Evolutionary conservation across 306 rosid genomes (phyloP).

Genomic region (Castanospermum australe): DNA sequence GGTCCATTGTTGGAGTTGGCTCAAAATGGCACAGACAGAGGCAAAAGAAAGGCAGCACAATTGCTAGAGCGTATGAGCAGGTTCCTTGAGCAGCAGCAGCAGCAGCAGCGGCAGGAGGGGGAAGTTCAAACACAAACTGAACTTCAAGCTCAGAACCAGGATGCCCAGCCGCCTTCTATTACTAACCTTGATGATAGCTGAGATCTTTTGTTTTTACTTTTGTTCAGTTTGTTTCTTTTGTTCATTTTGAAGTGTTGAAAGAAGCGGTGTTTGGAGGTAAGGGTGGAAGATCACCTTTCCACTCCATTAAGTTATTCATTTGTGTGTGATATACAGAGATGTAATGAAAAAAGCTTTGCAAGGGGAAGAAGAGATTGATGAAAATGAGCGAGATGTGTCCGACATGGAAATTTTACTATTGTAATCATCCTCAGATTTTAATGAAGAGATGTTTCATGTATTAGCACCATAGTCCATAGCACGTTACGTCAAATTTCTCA

Average conservation of each 20-base stretch:
- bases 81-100: slow-evolving; percentile 62
- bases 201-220: slow-evolving; percentile 32
- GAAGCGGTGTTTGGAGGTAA: slow-evolving; percentile 48
- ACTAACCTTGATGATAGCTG: slow-evolving; percentile 44
- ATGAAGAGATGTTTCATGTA: slow-evolving; percentile 74
- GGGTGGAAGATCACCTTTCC: slow-evolving; percentile 91
- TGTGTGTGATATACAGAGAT: slow-evolving; percentile 54
- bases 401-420: slow-evolving; percentile 39
- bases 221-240: slow-evolving; percentile 39
- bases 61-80: slow-evolving; percentile 80
- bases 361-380: slow-evolving; percentile 12
- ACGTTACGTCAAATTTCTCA: background rate
- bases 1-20: slow-evolving; percentile 70
- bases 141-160: slow-evolving; percentile 50
- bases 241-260: slow-evolving; percentile 44
- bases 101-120: slow-evolving; percentile 13
- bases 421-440: slow-evolving; percentile 73
- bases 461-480: background rate
- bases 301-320: slow-evolving; percentile 63
- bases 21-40: slow-evolving; percentile 89
- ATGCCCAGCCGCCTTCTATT: slow-evolving; percentile 38
- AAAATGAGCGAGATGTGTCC: slow-evolving; percentile 33
- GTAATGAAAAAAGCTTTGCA: slow-evolving; percentile 27
- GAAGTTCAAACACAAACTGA: slow-evolving; percentile 50
- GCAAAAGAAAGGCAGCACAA: slow-evolving; percentile 91